Base-by-base conservation (phyloP, 495 filamentous ascomycete genomes). In the Haplographium delicatum region DNA sequence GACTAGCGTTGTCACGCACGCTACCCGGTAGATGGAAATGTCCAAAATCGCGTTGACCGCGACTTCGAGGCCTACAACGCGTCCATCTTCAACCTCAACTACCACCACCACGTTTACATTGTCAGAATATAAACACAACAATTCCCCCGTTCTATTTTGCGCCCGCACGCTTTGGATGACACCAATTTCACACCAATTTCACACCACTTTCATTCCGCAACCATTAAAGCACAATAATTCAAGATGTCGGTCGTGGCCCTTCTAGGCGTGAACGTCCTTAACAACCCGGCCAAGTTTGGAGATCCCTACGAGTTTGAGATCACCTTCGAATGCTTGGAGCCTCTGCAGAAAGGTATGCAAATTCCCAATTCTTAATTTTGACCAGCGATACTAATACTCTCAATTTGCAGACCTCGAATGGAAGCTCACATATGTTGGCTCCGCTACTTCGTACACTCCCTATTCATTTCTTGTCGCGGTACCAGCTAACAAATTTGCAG, bases 361-460 rank as follows among this genome's bases (percentile, higher is more conserved):
- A 46, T 5, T 50, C 13, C 33, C 2, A 8, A 9, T 9, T 5
- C 4, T 5, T 24, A 27, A 2, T 16, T 2, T 11, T n/a, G n/a
- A 16, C 31, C 27, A 20, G 19, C 11, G 5, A 15, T 25, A 20
- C 38, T 49, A 15, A 54, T 44, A 20, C 34, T 49, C 42, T 26
- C 27, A 22, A 4, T 19, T 23, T 35, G 13, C 39, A 96, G 93
- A 98, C 74, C 81, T 98, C 55, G 93, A 98, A 72, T 98, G 93
- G 91, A 97, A 97, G 68, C 75, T 98, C 60, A 97, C 90, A 64
- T 98, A 98, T 62, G 93, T 98, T 63, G 93, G 93, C 59, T 98
- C 93, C 58, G 93, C 93, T 34, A 95, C 89, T 51, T 96, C 90
- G 83, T 95, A 79, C 71, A 83, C 73, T 51, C 15, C 22, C 27